Conservation (phyloP, 179 eudicot genomes). For the Carnegiea gigantea region DNA sequence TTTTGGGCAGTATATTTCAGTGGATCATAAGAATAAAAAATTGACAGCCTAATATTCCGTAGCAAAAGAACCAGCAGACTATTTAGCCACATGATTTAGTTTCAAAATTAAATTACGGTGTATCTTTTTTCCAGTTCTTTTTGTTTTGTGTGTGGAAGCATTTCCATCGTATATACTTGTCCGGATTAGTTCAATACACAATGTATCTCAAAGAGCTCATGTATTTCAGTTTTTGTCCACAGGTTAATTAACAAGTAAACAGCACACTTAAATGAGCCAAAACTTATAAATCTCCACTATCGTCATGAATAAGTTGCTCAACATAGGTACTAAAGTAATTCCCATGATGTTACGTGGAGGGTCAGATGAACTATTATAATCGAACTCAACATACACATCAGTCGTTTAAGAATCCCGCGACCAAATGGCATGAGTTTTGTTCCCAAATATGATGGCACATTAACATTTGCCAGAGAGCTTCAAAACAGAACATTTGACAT, state of each 20-base stretch:
- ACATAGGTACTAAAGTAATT: neutral
- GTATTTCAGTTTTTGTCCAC: neutral
- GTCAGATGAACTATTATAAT: neutral
- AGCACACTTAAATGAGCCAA: neutral
- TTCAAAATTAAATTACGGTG: neutral
- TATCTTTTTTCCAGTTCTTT: neutral
- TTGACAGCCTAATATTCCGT: neutral
- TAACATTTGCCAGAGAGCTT: conserved; percentile 2
- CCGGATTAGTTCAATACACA: neutral
- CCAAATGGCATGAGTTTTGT: neutral
- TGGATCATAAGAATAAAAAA: neutral
- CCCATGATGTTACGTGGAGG: neutral
- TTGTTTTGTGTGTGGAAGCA: neutral
- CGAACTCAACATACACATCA: neutral
- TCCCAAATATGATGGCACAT: conserved; percentile 9
- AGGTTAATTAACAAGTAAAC: neutral
- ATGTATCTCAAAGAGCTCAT: neutral
- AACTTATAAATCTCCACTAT: neutral
- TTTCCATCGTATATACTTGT: neutral
- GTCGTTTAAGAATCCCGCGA: conserved; percentile 2
- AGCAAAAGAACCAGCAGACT: neutral
- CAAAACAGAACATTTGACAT: neutral
- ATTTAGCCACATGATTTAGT: neutral
- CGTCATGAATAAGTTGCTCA: neutral
- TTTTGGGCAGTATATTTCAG: no score